phyloP scores from a whole-genome alignment of 2,329 filamentous ascomycete genomes.

The Fusarium bulbicola region DNA sequence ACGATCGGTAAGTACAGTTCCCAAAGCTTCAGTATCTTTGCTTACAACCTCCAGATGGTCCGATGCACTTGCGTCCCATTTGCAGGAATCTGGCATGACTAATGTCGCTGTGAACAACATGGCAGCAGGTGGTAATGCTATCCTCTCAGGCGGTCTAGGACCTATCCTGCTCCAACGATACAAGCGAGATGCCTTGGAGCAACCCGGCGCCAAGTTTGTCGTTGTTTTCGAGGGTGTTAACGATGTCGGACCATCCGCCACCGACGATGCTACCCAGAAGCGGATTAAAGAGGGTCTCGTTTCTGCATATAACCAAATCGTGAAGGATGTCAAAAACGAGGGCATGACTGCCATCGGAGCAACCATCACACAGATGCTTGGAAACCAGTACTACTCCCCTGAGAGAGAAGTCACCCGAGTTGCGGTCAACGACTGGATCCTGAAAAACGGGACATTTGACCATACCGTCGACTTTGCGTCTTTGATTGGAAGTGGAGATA shows the following conservation, averaged over 20 bases:
- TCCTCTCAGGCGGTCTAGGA: slow-evolving; percentile 19
- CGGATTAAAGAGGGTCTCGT: neutral
- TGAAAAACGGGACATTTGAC: slow-evolving; percentile 16
- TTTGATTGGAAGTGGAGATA: slow-evolving; percentile 21
- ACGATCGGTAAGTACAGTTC: neutral
- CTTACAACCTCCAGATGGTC: slow-evolving; percentile 12
- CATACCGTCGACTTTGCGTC: slow-evolving; percentile 23
- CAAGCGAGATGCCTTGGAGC: slow-evolving; percentile 19
- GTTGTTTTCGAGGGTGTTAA: slow-evolving; percentile 22
- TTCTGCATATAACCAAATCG: slow-evolving; percentile 7
- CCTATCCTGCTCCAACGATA: slow-evolving; percentile 24
- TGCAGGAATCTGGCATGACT: slow-evolving; percentile 5
- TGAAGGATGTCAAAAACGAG: neutral
- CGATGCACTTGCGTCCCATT: slow-evolving; percentile 13
- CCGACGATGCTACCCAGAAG: slow-evolving; percentile 10
- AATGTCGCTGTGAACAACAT: slow-evolving; percentile 31
- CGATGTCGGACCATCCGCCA: slow-evolving; percentile 12
- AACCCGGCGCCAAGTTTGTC: slow-evolving; percentile 14
- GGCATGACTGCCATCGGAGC: slow-evolving; percentile 13
- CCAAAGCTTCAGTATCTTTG: accelerated
- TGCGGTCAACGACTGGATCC: slow-evolving; percentile 21
- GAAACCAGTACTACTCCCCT: slow-evolving; percentile 16
- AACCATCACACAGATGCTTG: slow-evolving; percentile 19
- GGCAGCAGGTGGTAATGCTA: slow-evolving; percentile 27
- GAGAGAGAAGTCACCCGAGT: slow-evolving; percentile 15